A percentile compares a stretch with the other conserved stretches of the same genome.
Conservation (phyloP, 129 eudicot genomes). For the Flaveria ramosissima region DNA sequence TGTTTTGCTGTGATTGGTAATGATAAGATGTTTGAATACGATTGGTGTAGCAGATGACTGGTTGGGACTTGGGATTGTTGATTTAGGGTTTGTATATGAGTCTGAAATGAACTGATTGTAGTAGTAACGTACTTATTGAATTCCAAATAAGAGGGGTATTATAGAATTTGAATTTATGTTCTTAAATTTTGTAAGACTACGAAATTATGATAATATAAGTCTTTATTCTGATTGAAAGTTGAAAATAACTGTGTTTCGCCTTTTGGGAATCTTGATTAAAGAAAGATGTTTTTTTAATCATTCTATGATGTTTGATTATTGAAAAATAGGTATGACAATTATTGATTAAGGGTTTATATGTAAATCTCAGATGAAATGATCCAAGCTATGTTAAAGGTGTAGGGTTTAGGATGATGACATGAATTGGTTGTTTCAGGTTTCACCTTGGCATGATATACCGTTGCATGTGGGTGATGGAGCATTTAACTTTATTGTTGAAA, state of each 20-base stretch:
- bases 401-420: background rate
- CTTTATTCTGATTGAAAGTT: background rate
- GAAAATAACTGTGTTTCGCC: background rate
- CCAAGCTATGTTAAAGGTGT: slow-evolving; percentile 3
- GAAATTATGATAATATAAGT: background rate
- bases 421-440: slow-evolving; percentile 52
- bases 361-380: no score
- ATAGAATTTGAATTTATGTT: background rate
- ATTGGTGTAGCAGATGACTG: no score
- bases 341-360: no score
- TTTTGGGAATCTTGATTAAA: background rate
- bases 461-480: slow-evolving; percentile 84
- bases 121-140: background rate
- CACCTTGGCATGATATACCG: slow-evolving; percentile 99
- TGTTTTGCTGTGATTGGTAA: background rate
- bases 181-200: background rate
- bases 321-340: background rate
- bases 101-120: background rate
- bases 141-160: background rate
- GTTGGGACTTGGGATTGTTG: background rate
- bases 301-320: slow-evolving; percentile 11
- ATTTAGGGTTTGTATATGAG: slow-evolving; percentile 24
- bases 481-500: slow-evolving; percentile 86
- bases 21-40: no score
- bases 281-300: background rate